Percentiles rank a stretch among this genome's conserved stretches.
Conservation (phyloP, 1,284 basidiomycete species). For the Sphagnurus paluster region DNA sequence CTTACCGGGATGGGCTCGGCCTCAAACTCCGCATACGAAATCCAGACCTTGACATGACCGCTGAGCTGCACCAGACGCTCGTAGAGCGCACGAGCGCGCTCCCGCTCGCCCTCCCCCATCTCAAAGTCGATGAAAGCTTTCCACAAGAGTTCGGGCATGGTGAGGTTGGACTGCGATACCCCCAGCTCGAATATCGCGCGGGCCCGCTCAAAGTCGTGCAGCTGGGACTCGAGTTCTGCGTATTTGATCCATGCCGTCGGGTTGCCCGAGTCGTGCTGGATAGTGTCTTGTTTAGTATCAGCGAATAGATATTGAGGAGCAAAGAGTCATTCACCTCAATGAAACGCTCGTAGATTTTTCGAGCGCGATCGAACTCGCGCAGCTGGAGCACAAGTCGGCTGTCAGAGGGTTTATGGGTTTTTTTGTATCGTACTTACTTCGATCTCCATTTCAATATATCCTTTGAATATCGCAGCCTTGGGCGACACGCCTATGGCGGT, state of each 20-base stretch:
- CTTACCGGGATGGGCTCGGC: conserved; percentile 66
- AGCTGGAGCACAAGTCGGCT: no score
- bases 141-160: conserved; percentile 98
- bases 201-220: conserved; percentile 90
- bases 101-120: conserved; percentile 91
- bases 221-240: conserved; percentile 90
- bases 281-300: conserved; percentile 12
- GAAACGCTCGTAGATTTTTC: conserved; percentile 93
- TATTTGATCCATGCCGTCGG: conserved; percentile 96
- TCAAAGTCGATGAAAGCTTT: conserved; percentile 98
- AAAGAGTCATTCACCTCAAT: conserved; percentile 62
- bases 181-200: conserved; percentile 97
- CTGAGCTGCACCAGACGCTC: conserved; percentile 87
- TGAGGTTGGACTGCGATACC: conserved; percentile 83
- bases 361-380: conserved; percentile 94
- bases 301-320: conserved; percentile 2
- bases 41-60: conserved; percentile 94
- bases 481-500: conserved; percentile 94
- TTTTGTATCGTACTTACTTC: conserved; percentile 50
- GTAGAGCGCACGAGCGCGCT: conserved; percentile 83
- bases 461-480: conserved; percentile 92
- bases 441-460: conserved; percentile 92
- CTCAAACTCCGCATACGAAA: conserved; percentile 79
- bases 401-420: conserved; percentile 13
- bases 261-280: conserved; percentile 86